Evolutionary conservation across 1,284 basidiomycete species (phyloP), one percentile per base, ranked within the genome.

Genomic region (Naganishia liquefaciens): DNA sequence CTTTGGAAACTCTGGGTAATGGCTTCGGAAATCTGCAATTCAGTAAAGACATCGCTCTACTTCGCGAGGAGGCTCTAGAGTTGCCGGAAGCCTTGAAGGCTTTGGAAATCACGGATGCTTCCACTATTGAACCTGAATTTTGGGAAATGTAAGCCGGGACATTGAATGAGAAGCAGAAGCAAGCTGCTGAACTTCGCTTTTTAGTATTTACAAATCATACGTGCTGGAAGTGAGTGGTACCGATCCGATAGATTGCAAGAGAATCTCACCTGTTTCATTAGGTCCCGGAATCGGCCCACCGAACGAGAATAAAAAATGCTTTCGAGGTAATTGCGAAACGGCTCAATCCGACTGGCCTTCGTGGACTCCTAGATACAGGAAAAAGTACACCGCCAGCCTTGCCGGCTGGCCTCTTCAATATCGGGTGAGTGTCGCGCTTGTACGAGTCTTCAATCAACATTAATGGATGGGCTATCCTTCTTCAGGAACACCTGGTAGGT

Each of bases 331-430:
- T 63, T 30, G 62, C 52, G 21, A 63, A 49, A n/a, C 52, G 53
- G 11, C 40, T 54, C 28, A 54, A 50, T 27, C 42, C 52, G n/a
- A 27, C 25, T 3, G 52, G 52, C 11, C 23, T 47, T 6, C 33
- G 30, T 27, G 52, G 49, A 30, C 42, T 63, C 43, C 27, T 54
- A 10, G 43, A 27, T 27, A 50, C 55, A 7, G 55, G 55, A 17
- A 50, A 60, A 25, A 30, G n/a, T 7, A 30, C 44, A 39, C 43
- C 53, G 27, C 39, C 52, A 27, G 42, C 50, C 43, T 71, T 78
- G n/a, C 78, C 78, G 2, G 74, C 76, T 42, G 78, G 78, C 15
- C 58, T 79, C 57, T 70, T 76, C 39, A 79, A 79, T 64, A 79
- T 79, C 33, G 78, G 75, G 75, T 75, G 44, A 73, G 75, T 66